Evolutionary conservation across 2,329 filamentous ascomycete genomes (phyloP).

Genomic region (Aspergillus quadrilineatus): DNA sequence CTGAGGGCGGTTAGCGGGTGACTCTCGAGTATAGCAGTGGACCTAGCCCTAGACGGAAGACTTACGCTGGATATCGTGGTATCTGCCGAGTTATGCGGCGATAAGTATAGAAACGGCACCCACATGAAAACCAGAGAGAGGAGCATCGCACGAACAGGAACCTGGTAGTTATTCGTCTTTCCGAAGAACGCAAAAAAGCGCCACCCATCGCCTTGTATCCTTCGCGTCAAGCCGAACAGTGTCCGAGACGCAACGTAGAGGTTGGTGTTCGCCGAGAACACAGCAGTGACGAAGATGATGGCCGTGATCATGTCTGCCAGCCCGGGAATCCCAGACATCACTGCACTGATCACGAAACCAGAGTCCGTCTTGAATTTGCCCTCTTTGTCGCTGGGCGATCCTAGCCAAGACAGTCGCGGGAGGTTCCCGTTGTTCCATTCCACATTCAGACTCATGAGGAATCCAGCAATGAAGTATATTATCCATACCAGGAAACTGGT

Average conservation of each 20-base stretch:
- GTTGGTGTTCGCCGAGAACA: constrained; percentile 35
- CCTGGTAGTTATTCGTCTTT: constrained; percentile 26
- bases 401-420: constrained; percentile 22
- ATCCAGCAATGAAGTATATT: constrained; percentile 28
- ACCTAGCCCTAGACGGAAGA: neutral
- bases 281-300: constrained; percentile 30
- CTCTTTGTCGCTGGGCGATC: neutral
- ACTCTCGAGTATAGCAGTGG: neutral
- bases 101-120: constrained; percentile 44
- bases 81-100: constrained; percentile 11
- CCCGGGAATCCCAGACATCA: constrained; percentile 20
- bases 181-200: constrained; percentile 25
- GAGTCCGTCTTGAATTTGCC: constrained; percentile 14
- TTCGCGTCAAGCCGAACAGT: constrained; percentile 30
- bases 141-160: constrained; percentile 42
- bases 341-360: constrained; percentile 27
- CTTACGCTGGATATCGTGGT: constrained; percentile 19
- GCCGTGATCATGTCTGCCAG: constrained; percentile 28
- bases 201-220: constrained; percentile 17
- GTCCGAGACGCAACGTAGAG: constrained; percentile 38
- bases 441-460: constrained; percentile 29
- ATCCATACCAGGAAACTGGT: constrained; percentile 29
- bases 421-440: constrained; percentile 23
- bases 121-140: constrained; percentile 44
- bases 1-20: constrained; percentile 19